Evolutionary conservation across 2,329 filamentous ascomycete species (phyloP), one percentile per base, ranked within the genome.

Genomic region (Hymenoscyphus occultus): DNA sequence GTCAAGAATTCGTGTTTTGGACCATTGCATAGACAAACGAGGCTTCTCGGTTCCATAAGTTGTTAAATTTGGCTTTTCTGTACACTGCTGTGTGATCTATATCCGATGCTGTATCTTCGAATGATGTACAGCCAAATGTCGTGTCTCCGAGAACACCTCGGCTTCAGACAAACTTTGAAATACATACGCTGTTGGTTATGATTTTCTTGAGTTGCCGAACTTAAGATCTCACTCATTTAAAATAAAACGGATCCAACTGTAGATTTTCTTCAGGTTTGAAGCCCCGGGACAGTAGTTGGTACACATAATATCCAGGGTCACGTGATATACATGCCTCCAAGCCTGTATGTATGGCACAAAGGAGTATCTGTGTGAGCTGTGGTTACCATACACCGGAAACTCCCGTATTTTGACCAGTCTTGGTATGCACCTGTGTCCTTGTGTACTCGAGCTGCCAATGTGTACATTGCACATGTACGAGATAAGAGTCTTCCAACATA

Each of bases 41-140:
- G 6, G 48, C 48, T 28, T 54, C 19, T 22, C 19, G 19, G 48
- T 54, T 28, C 48, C 19, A 13, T 54, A 54, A 54, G 48, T 54
- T 28, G 48, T 54, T 12, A 28, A 28, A 54, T 22, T 28, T 54
- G 19, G 48, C 48, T 54, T 28, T 35, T 19, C 19, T 12, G 48
- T 54, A 28, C 48, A 54, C 48, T 54, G 48, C 48, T 54, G 48
- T 54, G 48, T 28, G 48, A 54, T 54, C 48, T 54, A 28, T 22
- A 19, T 22, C 19, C 48, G 48, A 54, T 54, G 48, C 19, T 54
- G 48, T 54, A 54, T 54, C 19, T 54, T 54, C 19, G 13, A 54
- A 12, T 19, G 45, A 51, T 22, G 19, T 10, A 28, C 10, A 12
- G 22, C 22, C 22, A 22, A 22, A 54, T 54, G 48, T 28, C 22